phyloP scores from a whole-genome alignment of 805 yeast genomes.

The Saccharomycopsis synnaedendra region DNA sequence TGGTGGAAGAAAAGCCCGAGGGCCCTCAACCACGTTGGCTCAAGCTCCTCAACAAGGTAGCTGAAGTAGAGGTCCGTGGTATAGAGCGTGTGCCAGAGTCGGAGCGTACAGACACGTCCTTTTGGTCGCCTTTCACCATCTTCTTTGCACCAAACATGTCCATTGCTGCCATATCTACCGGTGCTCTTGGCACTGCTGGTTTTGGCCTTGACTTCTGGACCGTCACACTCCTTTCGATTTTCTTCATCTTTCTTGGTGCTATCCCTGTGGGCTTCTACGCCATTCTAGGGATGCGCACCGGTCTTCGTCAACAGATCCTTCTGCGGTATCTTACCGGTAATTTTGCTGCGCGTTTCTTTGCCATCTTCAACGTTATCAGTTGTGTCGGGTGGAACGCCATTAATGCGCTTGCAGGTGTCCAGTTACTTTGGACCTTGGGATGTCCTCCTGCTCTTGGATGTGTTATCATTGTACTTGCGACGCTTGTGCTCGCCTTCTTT shows the following conservation, averaged over 20 bases:
- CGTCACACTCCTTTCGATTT: constrained; percentile 50
- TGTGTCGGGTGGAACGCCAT: constrained; percentile 96
- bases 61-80: constrained; percentile 52
- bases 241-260: constrained; percentile 65
- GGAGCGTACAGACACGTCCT: constrained; percentile 57
- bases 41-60: background rate
- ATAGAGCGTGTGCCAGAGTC: constrained; percentile 72
- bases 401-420: constrained; percentile 83
- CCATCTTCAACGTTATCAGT: constrained; percentile 67
- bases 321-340: constrained; percentile 74
- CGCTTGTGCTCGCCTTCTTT: constrained; percentile 65
- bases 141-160: constrained; percentile 89
- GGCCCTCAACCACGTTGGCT: background rate
- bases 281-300: constrained; percentile 71
- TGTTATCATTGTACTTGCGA: constrained; percentile 52
- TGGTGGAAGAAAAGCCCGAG: no score
- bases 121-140: constrained; percentile 69
- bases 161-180: constrained; percentile 70
- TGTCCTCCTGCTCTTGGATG: constrained; percentile 91
- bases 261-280: constrained; percentile 77
- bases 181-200: constrained; percentile 54
- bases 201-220: constrained; percentile 69
- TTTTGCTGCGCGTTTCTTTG: constrained; percentile 62
- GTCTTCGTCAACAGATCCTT: constrained; percentile 80
- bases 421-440: constrained; percentile 52